These are phyloP conservation scores for Diaporthe amygdali DNA, from an alignment of 2,329 filamentous ascomycete species.

Conservation along the genomic window DNA sequence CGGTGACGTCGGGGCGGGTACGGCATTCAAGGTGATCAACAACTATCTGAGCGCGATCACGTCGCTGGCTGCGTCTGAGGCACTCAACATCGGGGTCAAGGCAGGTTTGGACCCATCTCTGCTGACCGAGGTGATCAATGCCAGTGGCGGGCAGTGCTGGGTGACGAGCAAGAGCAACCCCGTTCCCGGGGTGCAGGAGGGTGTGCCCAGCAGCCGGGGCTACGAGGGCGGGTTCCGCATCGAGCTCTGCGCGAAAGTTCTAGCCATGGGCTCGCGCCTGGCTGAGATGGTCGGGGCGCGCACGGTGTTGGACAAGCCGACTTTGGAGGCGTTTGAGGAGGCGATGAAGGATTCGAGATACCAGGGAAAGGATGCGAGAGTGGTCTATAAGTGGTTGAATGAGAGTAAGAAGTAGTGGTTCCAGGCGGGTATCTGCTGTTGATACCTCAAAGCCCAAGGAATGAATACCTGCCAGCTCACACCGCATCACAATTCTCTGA, in stretches of 20 bases:
- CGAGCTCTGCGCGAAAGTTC: slow-evolving; percentile 37
- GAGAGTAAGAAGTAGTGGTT: slow-evolving; percentile 27
- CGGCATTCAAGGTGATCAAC: slow-evolving; percentile 75
- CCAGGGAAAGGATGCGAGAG: slow-evolving; percentile 36
- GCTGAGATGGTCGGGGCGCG: slow-evolving; percentile 35
- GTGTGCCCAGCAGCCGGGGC: slow-evolving; percentile 35
- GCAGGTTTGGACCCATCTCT: slow-evolving; percentile 44
- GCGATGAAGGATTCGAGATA: slow-evolving; percentile 36
- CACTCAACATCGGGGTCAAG: slow-evolving; percentile 44
- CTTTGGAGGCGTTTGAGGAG: slow-evolving; percentile 33
- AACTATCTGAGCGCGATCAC: slow-evolving; percentile 76
- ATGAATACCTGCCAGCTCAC: no score
- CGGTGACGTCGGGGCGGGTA: slow-evolving; percentile 65
- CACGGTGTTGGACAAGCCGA: slow-evolving; percentile 34
- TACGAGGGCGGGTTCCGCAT: slow-evolving; percentile 39
- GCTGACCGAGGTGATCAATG: slow-evolving; percentile 72
- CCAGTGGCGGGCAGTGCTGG: slow-evolving; percentile 60
- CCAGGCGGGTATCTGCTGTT: not conserved
- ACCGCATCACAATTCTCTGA: no score
- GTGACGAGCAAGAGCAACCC: slow-evolving; percentile 38
- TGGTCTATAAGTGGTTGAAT: slow-evolving; percentile 39
- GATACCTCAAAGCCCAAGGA: no score
- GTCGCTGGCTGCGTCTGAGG: slow-evolving; percentile 55
- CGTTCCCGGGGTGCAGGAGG: slow-evolving; percentile 36
- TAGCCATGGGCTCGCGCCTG: slow-evolving; percentile 34